Conservation (phyloP, 2,329 filamentous ascomycete genomes). For the Alternaria postmessia region DNA sequence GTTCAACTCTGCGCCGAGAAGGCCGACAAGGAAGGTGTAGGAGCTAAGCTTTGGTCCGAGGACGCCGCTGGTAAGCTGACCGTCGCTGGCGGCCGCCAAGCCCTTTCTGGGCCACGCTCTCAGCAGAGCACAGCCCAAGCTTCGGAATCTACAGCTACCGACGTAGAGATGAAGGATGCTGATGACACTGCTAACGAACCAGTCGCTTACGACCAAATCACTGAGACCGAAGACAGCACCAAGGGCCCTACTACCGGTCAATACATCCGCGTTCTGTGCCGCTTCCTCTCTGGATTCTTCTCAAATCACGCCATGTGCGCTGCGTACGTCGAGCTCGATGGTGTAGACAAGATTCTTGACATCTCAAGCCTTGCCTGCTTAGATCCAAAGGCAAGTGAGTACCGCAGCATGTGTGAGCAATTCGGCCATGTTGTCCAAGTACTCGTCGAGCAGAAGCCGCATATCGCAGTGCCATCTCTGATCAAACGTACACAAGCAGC, state of each 20-base stretch:
- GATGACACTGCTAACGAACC: slow-evolving; percentile 24
- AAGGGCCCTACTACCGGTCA: slow-evolving; percentile 64
- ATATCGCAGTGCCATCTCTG: slow-evolving; percentile 82
- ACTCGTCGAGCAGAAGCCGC: slow-evolving; percentile 80
- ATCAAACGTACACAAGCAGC: slow-evolving; percentile 76
- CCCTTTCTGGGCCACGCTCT: slow-evolving; percentile 51
- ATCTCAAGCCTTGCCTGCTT: slow-evolving; percentile 84
- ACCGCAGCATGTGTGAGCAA: slow-evolving; percentile 67
- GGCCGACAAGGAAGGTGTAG: slow-evolving; percentile 73
- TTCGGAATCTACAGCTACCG: slow-evolving; percentile 21
- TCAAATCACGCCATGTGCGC: slow-evolving; percentile 75
- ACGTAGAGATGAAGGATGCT: slow-evolving; percentile 72
- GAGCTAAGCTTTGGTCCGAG: slow-evolving; percentile 77
- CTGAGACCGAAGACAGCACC: slow-evolving; percentile 60
- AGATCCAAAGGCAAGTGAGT: slow-evolving; percentile 73
- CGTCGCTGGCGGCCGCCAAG: slow-evolving; percentile 64
- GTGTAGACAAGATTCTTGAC: slow-evolving; percentile 83
- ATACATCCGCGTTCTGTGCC: slow-evolving; percentile 79
- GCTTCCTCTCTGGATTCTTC: slow-evolving; percentile 81
- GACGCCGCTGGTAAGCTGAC: slow-evolving; percentile 66
- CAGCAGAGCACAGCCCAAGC: slow-evolving; percentile 40
- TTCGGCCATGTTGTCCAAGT: slow-evolving; percentile 78
- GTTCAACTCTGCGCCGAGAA: slow-evolving; percentile 75
- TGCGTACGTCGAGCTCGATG: slow-evolving; percentile 79
- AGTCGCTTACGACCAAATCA: slow-evolving; percentile 49